Percentiles rank a stretch among this genome's conserved stretches.
These are phyloP conservation scores for barrel medic (Medicago truncatula) DNA, from an alignment of 306 rosid genomes.

Conservation along the genomic window MtrunA17r5.0-ANR NC_053045.1:59252501-59253000, in stretches of 20 bases:
- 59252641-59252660: slow-evolving; percentile 26
- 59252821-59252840: slow-evolving; percentile 96
- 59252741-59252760: slow-evolving; percentile 99
- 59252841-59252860: slow-evolving; percentile 80
- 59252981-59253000: slow-evolving; percentile 31
- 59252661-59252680: slow-evolving; percentile 28
- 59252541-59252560: slow-evolving; percentile 29
- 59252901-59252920: slow-evolving; percentile 40
- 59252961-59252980: slow-evolving; percentile 15
- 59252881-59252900: slow-evolving; percentile 43
- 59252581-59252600: slow-evolving; percentile 33
- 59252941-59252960: slow-evolving; percentile 1
- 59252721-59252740: slow-evolving; percentile 34
- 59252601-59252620: slow-evolving; percentile 18
- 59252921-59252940: neutral
- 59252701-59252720: slow-evolving; percentile 17
- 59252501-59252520: slow-evolving; percentile 25
- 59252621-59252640: slow-evolving; percentile 20
- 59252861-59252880: slow-evolving; percentile 53
- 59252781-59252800: slow-evolving; percentile 97
- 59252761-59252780: slow-evolving; percentile 94
- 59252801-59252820: slow-evolving; percentile 89
- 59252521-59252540: slow-evolving; percentile 26
- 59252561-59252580: too few species aligned
- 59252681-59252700: slow-evolving; percentile 26